These are phyloP conservation scores for Rhododendron molle DNA, from an alignment of 148 eudicot species.

Conservation along the genomic window DNA sequence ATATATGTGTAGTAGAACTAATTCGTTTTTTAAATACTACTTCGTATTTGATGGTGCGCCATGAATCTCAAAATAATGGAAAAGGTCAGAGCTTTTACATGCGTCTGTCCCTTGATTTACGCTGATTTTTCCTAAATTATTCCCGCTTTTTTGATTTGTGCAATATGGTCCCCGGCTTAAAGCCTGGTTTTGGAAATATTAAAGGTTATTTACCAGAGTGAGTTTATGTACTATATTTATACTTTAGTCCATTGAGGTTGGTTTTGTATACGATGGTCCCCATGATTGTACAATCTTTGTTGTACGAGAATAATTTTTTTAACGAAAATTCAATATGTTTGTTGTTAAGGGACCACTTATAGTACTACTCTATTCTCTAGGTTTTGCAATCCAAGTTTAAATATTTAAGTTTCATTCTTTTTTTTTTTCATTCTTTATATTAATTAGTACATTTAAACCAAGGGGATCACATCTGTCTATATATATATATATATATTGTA, in stretches of 20 bases:
- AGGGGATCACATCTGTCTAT: not conserved
- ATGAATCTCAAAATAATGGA: not conserved
- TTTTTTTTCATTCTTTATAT: not conserved
- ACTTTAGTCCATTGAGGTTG: not conserved
- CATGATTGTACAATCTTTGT: slow-evolving; percentile 3
- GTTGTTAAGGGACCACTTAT: not conserved
- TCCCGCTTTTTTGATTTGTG: not conserved
- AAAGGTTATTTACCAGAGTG: not conserved
- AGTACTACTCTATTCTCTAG: not conserved
- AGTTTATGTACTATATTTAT: not conserved
- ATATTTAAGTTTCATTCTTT: not conserved
- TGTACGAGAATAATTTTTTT: not conserved
- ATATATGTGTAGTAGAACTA: not conserved
- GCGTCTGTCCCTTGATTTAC: not conserved
- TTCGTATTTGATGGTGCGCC: not conserved
- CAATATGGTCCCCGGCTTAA: slow-evolving; percentile 1
- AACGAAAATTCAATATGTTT: not conserved
- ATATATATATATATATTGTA: too few species aligned
- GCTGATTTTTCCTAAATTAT: not conserved
- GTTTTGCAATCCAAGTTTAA: not conserved
- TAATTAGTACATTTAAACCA: not conserved
- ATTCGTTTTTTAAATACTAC: not conserved
- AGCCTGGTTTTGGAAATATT: not conserved
- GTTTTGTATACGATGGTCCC: slow-evolving; percentile 3
- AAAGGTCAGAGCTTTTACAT: not conserved